Evolutionary conservation across 768 basidiomycete species (phyloP), one percentile per base, ranked within the genome.

Genomic region (Auriscalpium microsporum): DNA sequence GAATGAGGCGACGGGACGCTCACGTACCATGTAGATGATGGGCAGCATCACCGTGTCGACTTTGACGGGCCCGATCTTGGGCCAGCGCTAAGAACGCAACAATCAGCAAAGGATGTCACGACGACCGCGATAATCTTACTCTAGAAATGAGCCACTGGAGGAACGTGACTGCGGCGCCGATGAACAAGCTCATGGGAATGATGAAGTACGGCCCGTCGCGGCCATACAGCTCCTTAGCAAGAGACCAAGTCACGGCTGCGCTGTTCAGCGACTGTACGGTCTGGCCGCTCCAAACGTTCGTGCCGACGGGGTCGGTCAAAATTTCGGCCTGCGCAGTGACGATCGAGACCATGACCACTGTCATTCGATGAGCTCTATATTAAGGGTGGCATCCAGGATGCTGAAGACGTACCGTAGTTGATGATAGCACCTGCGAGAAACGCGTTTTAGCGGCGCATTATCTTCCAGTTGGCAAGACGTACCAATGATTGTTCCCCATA

Each of bases 401-500:
- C 35, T 16, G 35, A 33, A 8, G 3, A 19, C n/a, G 11, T 28
- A 70, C 70, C 65, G 53, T 68, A 75, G 58, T 75, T 75, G 45
- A 75, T 60, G 36, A 69, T 58, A 2, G 67, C 67, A 10, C 67
- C 66, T 62, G 44, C 10, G 14, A 33, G 21, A n/a, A 14, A 13
- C 21, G 28, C 5, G 28, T 5, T 28, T 28, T 28, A 47, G 23
- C 45, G n/a, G 7, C 5, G 7, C 5, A 28, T 28, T 28, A 28
- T 28, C 7, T 28, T 35, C 37, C 23, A 1, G 33, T 10, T 42
- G 48, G 16, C 7, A 35, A n/a, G 7, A 11, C 40, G 59, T 58
- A 58, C 75, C 83, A 53, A 86, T 71, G 46, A 86, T 73, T 0
- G 83, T 83, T 5, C 83, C 83, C 74, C 78, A 78, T 16, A 84